Conservation (phyloP, 2,329 filamentous ascomycete species). For the Parafenestella ontariensis region DNA sequence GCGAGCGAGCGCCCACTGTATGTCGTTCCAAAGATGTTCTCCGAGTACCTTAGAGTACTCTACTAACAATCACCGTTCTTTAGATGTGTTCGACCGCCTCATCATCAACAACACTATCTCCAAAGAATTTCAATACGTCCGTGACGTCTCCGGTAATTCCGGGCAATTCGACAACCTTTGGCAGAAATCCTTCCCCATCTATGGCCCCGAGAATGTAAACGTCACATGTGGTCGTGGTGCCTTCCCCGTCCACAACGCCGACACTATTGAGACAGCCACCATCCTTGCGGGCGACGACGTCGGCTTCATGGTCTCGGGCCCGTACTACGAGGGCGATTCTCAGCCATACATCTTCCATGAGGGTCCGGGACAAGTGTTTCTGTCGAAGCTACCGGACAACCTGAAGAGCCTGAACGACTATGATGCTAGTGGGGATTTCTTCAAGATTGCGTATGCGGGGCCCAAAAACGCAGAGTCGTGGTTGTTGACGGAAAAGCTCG, state of each 20-base stretch:
- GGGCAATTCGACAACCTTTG: conserved; percentile 5
- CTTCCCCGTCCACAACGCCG: conserved; percentile 14
- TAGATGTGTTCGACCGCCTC: conserved; percentile 24
- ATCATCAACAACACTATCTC: conserved; percentile 27
- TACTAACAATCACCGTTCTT: background rate
- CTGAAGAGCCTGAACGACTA: conserved; percentile 14
- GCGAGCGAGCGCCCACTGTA: conserved; percentile 4
- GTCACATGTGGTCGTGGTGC: conserved; percentile 17
- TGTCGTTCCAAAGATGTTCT: background rate
- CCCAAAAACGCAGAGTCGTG: conserved; percentile 10
- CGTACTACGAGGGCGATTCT: conserved; percentile 9
- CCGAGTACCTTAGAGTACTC: background rate
- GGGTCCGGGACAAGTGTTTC: conserved; percentile 23
- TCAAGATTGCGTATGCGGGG: conserved; percentile 25
- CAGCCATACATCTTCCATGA: conserved; percentile 21
- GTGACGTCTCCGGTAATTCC: conserved; percentile 14
- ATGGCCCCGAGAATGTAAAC: conserved; percentile 7
- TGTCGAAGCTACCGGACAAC: conserved; percentile 15
- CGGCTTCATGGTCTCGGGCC: conserved; percentile 21
- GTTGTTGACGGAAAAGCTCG: conserved; percentile 1
- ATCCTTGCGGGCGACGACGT: conserved; percentile 14
- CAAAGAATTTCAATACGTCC: conserved; percentile 26
- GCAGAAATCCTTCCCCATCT: conserved; percentile 20
- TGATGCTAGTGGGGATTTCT: conserved; percentile 23
- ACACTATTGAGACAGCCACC: conserved; percentile 21